These are phyloP conservation scores for Herpetomonas samuelpessoai DNA, from an alignment of 208 protist genomes.

Conservation along the genomic window DNA sequence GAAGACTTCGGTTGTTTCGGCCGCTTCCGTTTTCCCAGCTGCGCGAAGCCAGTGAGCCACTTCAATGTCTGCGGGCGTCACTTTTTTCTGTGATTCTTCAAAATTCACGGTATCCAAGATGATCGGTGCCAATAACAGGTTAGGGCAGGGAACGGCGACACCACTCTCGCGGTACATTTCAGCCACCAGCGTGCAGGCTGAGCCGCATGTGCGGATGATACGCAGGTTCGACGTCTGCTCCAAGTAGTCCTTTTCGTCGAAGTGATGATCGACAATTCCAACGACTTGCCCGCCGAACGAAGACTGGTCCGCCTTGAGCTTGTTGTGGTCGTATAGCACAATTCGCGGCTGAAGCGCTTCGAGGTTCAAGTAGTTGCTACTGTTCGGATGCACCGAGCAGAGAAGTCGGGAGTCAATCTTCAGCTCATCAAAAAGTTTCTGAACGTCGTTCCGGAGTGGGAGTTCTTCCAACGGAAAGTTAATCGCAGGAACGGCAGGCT, in stretches of 20 bases:
- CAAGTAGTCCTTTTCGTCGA: constrained; percentile 64
- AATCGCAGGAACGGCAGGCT: constrained; percentile 55
- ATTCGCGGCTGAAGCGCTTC: constrained; percentile 15
- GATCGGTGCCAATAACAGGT: constrained; percentile 67
- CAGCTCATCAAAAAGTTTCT: constrained; percentile 44
- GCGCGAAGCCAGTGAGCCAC: constrained; percentile 45
- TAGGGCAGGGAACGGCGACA: constrained; percentile 44
- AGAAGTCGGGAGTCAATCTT: constrained; percentile 39
- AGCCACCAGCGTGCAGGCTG: constrained; percentile 76
- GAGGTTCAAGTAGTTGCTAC: constrained; percentile 3
- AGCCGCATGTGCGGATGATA: constrained; percentile 53
- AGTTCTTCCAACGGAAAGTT: constrained; percentile 81
- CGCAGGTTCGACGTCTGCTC: constrained; percentile 29
- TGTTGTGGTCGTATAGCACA: constrained; percentile 88
- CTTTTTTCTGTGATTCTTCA: constrained; percentile 65
- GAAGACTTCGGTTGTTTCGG: constrained; percentile 29
- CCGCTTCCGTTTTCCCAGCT: constrained; percentile 6
- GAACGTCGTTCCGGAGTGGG: constrained; percentile 68
- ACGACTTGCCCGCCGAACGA: constrained; percentile 34
- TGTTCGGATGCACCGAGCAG: constrained; percentile 23
- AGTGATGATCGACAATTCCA: constrained; percentile 84
- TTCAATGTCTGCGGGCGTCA: constrained; percentile 61
- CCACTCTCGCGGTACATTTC: constrained; percentile 44
- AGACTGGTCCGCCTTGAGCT: constrained; percentile 39
- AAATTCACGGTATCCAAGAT: constrained; percentile 86